These are phyloP conservation scores for Candida maltosa DNA, from an alignment of 805 yeast species.

Conservation along the genomic window DNA sequence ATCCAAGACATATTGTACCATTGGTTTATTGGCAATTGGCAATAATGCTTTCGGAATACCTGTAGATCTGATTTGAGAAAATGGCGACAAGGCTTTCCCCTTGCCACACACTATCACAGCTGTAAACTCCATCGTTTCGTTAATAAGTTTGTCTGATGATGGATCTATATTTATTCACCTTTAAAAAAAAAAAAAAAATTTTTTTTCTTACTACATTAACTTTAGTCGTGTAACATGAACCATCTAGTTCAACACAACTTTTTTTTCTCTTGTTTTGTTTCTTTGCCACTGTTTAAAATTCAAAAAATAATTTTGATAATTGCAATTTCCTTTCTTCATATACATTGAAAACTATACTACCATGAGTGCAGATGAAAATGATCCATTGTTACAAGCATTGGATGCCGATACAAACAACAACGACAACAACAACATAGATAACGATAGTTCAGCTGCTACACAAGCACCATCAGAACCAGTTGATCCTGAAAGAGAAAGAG, in stretches of 20 bases:
- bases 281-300: constrained; percentile 8
- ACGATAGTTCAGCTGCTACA: constrained; percentile 5
- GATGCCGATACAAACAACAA: constrained; percentile 27
- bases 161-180: neutral
- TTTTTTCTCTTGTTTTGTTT: neutral
- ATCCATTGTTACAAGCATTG: constrained; percentile 73
- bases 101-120: constrained; percentile 88
- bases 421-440: constrained; percentile 12
- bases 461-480: constrained; percentile 21
- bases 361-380: constrained; percentile 61
- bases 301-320: neutral
- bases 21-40: constrained; percentile 86
- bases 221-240: constrained; percentile 1
- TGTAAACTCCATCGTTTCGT: constrained; percentile 76
- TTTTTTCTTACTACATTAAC: neutral
- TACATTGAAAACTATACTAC: neutral
- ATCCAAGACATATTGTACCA: constrained; percentile 81
- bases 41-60: constrained; percentile 81
- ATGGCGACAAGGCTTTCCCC: constrained; percentile 71
- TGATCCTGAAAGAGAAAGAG: constrained; percentile 74
- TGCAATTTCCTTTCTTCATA: neutral
- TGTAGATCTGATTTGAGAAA: constrained; percentile 56
- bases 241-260: neutral
- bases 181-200: constrained; percentile 1
- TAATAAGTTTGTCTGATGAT: too few relatives aligned